Base-by-base conservation (phyloP, 371 early-diverging fungal species). In the Homolaphlyctis polyrhiza region DNA sequence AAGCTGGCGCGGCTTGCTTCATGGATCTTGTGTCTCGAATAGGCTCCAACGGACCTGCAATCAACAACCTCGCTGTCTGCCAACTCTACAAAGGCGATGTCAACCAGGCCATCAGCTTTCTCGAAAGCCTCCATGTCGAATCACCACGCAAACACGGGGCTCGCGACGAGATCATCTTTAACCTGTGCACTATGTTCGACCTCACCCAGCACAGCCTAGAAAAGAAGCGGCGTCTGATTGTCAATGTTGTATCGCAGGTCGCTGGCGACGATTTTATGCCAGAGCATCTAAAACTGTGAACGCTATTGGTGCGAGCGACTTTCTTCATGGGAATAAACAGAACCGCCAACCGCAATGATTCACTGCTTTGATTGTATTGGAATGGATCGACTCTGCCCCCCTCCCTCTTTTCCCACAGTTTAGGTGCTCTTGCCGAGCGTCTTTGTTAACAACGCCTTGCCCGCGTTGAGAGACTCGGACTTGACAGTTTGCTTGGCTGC, bases 41-140 rank as follows among this genome's bases (percentile, higher is more conserved):
- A 16, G 21, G 36, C 28, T 64, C 65, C 14, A 35, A 43, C 16
- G 43, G 23, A 35, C 51, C 65, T 3, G 60, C 61, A 16, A 62
- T 73, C 66, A 77, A 78, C 72, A 78, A 78, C 57, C 60, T 78
- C n/a, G 66, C 75, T n/a, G 61, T 78, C 36, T 52, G 60, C 27
- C 73, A 71, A 33, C 65, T 78, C 54, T 78, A 78, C 64, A 51
- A 58, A 23, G 78, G 78, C 23, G 71, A 75, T 62, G 75, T 71
- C 21, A 50, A 58, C 28, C 75, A 75, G 62, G 73, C 71, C 3
- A 58, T 66, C 8, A 48, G 48, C 8, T 64, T 66, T 39, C 65
- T 78, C 35, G 78, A 78, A 54, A 66, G 66, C 36, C 47, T 69
- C 25, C 59, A 57, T 3, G 57, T 70, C 23, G 71, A 70, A 21